Base-by-base conservation (phyloP, 768 basidiomycete genomes). In the Pulveroboletus sp. region DNA sequence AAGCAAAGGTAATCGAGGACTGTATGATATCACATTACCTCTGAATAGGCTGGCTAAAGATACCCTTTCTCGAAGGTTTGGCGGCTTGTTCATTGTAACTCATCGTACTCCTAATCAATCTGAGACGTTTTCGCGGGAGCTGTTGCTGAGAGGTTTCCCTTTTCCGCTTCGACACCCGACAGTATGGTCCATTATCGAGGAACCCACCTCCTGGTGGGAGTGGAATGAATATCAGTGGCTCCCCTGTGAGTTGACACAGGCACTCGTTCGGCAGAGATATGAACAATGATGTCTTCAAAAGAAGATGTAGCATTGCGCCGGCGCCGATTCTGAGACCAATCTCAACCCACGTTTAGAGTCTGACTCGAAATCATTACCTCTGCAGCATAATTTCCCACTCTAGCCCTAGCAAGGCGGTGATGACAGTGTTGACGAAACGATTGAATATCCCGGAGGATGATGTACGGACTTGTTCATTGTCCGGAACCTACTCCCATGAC, bases 201-300 rank as follows among this genome's bases (percentile, higher is more conserved):
- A 51, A 49, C 18, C 49, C 51, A 6, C 50, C 47, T 0, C 44
- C 44, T 3, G 35, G 48, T 1, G 67, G 66, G 57, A 69, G 55
- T 13, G 67, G 69, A 1, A 71, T 56, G 33, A 76, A 74, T 24
- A 82, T 70, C 21, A 95, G 64, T 0, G 88, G 84, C 32, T 74
- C 73, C 5, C 94, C 94, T 0, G 84, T 80, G 50, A 96, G 64
- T 66, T 98, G 94, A 53, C 87, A 87, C 33, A 85, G 77, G 61
- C 91, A 94, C 17, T 80, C 82, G 60, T 96, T 95, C 0, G 87
- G 86, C 18, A 96, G 68, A 2, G 86, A 72, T 14, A 86, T 61
- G 63, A 93, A 97, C 15, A 94, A 54, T 9, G 82, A 86, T 0
- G 84, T 83, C 48, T 84, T 77, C 3, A 83, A 75, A 15, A 98